Evolutionary conservation across 75 land plant genomes (phyloP).

Genomic region (Sequoia sempervirens): DNA sequence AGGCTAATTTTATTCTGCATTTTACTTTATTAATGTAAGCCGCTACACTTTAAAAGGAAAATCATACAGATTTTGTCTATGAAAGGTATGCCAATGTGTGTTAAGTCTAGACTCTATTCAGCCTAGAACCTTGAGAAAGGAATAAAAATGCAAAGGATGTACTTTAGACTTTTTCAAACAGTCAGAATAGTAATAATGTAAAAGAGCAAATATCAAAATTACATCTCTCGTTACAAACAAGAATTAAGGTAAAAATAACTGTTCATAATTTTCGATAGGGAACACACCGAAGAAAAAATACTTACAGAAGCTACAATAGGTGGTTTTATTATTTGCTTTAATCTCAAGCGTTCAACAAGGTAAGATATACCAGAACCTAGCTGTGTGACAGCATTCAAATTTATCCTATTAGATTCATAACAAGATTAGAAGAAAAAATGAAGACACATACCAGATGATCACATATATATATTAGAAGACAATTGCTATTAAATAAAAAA

Average conservation of each 20-base stretch:
- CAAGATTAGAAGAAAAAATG: not conserved
- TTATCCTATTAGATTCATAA: not conserved
- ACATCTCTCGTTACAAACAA: not conserved
- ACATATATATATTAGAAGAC: not conserved
- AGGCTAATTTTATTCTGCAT: not conserved
- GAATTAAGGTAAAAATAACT: not conserved
- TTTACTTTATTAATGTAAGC: not conserved
- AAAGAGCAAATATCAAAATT: not conserved
- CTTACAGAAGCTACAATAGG: slow-evolving; percentile 92
- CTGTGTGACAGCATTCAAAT: slow-evolving; percentile 24
- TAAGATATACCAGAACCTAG: slow-evolving; percentile 14
- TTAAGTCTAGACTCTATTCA: not conserved
- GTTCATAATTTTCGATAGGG: not conserved
- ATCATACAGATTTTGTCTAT: not conserved
- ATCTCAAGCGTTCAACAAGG: slow-evolving; percentile 44
- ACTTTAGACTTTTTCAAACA: not conserved
- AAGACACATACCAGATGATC: not conserved
- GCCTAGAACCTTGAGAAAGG: not conserved
- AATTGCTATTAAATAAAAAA: not conserved
- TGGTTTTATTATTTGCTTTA: slow-evolving; percentile 84
- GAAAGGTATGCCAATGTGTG: not conserved
- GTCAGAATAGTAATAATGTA: not conserved
- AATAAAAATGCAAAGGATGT: not conserved
- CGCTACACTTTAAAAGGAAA: not conserved
- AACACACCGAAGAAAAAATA: slow-evolving; percentile 1